Percentiles rank a stretch among this genome's conserved stretches.
These are phyloP conservation scores for Rhododendron vialii DNA, from an alignment of 148 eudicot species.

Conservation along the genomic window DNA sequence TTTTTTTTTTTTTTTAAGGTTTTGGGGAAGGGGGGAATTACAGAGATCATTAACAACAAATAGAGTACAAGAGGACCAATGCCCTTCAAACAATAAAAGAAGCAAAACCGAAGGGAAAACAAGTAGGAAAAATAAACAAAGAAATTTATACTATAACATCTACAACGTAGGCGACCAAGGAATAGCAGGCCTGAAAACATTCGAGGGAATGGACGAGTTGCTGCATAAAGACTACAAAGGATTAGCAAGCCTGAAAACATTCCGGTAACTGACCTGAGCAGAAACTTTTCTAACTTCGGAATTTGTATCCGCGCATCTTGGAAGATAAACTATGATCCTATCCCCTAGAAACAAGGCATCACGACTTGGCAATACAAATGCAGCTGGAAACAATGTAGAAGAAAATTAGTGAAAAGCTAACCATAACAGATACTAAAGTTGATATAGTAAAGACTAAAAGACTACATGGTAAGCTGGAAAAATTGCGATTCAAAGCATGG, in stretches of 20 bases:
- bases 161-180: background rate
- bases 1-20: too few relatives aligned
- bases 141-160: background rate
- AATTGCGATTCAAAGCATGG: constrained; percentile 46
- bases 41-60: background rate
- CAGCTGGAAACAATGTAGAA: constrained; percentile 50
- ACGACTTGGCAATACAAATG: constrained; percentile 89
- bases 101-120: background rate
- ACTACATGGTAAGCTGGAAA: constrained; percentile 72
- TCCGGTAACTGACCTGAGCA: constrained; percentile 57
- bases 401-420: background rate
- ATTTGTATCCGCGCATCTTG: constrained; percentile 90
- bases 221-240: background rate
- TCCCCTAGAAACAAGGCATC: constrained; percentile 91
- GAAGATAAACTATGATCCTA: constrained; percentile 83
- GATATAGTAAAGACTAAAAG: background rate
- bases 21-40: background rate
- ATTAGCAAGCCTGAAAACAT: background rate
- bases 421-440: background rate
- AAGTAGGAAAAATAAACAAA: background rate
- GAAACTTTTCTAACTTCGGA: constrained; percentile 86
- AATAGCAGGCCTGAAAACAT: background rate
- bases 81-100: background rate
- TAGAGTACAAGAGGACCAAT: background rate
- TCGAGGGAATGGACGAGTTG: background rate